phyloP scores from a whole-genome alignment of 495 filamentous ascomycete genomes.

The Friedmanniomyces endolithicus region DNA sequence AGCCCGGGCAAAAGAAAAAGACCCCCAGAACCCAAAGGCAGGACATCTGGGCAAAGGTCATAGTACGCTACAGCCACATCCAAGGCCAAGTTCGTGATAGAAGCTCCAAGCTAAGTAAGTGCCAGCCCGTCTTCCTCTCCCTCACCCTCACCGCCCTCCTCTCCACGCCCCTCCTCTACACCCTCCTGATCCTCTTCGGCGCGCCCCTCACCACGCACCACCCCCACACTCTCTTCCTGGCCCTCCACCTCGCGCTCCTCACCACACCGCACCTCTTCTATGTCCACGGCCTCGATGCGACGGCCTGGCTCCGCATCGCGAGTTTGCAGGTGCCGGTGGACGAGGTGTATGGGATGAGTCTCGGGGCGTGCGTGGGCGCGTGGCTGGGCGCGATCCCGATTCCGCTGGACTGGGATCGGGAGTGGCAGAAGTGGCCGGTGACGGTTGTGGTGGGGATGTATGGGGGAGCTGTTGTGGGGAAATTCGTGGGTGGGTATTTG shows the following conservation, averaged over 20 bases:
- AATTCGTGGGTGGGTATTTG: slow-evolving; percentile 44
- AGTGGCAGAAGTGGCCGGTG: slow-evolving; percentile 96
- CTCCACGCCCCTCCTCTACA: slow-evolving; percentile 48
- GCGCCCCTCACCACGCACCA: slow-evolving; percentile 79
- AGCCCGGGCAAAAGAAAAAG: slow-evolving; percentile 27
- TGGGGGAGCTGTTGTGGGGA: slow-evolving; percentile 52
- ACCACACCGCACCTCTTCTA: slow-evolving; percentile 66
- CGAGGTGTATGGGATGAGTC: slow-evolving; percentile 53
- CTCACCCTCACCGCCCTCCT: slow-evolving; percentile 44
- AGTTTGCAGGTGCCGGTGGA: slow-evolving; percentile 46
- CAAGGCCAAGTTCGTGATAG: neutral
- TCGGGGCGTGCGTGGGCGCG: slow-evolving; percentile 50
- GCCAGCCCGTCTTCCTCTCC: slow-evolving; percentile 50
- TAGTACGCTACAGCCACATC: slow-evolving; percentile 27
- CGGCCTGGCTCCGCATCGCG: slow-evolving; percentile 60
- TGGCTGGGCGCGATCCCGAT: slow-evolving; percentile 85
- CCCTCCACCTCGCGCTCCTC: slow-evolving; percentile 68
- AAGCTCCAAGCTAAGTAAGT: slow-evolving; percentile 9
- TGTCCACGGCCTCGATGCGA: slow-evolving; percentile 62
- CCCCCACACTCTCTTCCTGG: slow-evolving; percentile 62
- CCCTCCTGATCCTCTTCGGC: slow-evolving; percentile 71
- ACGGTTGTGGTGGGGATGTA: slow-evolving; percentile 70
- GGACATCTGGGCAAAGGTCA: slow-evolving; percentile 19
- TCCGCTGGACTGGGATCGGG: slow-evolving; percentile 87
- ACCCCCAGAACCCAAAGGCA: slow-evolving; percentile 14